These are phyloP conservation scores for Debaryomycetaceae sp. DNA, from an alignment of 1,139 yeast species.

Conservation along the genomic window DNA sequence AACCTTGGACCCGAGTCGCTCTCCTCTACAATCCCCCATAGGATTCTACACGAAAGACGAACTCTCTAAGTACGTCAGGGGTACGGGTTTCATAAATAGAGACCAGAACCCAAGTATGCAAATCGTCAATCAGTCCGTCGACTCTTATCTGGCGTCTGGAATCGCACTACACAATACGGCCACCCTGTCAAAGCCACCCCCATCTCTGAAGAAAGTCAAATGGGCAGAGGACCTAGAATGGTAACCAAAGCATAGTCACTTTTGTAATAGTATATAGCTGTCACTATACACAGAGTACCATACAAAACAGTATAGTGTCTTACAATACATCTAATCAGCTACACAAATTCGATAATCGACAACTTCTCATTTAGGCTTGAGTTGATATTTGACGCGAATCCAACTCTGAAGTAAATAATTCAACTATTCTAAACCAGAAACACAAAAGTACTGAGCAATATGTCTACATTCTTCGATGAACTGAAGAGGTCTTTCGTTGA, in stretches of 20 bases:
- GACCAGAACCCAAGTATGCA: slow-evolving; percentile 10
- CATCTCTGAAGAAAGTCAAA: slow-evolving; percentile 19
- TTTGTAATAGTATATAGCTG: neutral
- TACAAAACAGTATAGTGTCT: neutral
- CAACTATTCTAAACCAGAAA: neutral
- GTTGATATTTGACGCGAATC: neutral
- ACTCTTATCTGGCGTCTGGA: neutral
- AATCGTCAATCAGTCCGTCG: slow-evolving; percentile 11
- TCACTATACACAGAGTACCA: neutral
- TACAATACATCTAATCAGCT: neutral
- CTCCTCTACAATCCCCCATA: neutral
- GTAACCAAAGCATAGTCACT: slow-evolving; percentile 18
- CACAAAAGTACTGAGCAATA: slow-evolving; percentile 13
- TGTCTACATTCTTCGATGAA: slow-evolving; percentile 77
- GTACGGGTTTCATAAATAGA: neutral
- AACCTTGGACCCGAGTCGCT: neutral
- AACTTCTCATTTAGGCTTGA: neutral
- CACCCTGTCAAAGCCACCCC: neutral
- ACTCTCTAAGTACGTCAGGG: slow-evolving; percentile 19
- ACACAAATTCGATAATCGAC: neutral
- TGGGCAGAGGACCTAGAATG: slow-evolving; percentile 58
- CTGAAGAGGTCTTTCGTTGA: slow-evolving; percentile 72
- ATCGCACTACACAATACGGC: neutral
- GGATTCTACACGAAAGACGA: slow-evolving; percentile 34
- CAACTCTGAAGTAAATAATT: neutral